A percentile compares a stretch with the other conserved stretches of the same genome.
Conservation (phyloP, 140 eudicot species). For the Cichorium intybus region DNA sequence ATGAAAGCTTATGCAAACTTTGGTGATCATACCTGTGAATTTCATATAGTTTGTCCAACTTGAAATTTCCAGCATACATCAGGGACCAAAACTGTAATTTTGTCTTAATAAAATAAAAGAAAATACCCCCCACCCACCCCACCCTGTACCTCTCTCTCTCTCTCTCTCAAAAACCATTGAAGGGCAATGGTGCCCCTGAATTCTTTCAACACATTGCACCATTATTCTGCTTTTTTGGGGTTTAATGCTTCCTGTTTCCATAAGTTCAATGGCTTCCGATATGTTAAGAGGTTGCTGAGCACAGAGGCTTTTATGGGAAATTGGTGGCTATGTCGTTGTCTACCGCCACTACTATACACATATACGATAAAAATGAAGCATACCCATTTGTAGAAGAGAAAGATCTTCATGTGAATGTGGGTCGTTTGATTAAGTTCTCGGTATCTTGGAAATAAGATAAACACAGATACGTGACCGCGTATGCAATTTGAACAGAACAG, state of each 20-base stretch:
- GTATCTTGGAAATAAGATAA: constrained; percentile 76
- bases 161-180: too few species aligned
- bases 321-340: constrained; percentile 93
- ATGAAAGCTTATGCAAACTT: too few species aligned
- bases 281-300: constrained; percentile 95
- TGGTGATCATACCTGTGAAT: too few species aligned
- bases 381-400: constrained; percentile 97
- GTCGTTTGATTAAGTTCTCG: constrained; percentile 74
- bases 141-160: too few species aligned
- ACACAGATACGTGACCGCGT: constrained; percentile 27
- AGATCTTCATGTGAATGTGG: constrained; percentile 98
- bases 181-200: constrained; percentile 90
- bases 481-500: constrained; percentile 44
- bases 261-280: constrained; percentile 97
- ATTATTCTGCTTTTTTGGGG: constrained; percentile 97
- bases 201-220: constrained; percentile 84
- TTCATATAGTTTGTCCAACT: too few species aligned
- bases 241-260: constrained; percentile 89
- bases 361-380: constrained; percentile 67
- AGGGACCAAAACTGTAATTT: too few species aligned
- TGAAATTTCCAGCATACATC: too few species aligned
- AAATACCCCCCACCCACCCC: too few species aligned
- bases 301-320: constrained; percentile 93
- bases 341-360: constrained; percentile 92
- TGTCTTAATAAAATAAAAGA: too few species aligned